Evolutionary conservation across 106 monocot species (phyloP).

Genomic region (Phalaenopsis aphrodite): DNA sequence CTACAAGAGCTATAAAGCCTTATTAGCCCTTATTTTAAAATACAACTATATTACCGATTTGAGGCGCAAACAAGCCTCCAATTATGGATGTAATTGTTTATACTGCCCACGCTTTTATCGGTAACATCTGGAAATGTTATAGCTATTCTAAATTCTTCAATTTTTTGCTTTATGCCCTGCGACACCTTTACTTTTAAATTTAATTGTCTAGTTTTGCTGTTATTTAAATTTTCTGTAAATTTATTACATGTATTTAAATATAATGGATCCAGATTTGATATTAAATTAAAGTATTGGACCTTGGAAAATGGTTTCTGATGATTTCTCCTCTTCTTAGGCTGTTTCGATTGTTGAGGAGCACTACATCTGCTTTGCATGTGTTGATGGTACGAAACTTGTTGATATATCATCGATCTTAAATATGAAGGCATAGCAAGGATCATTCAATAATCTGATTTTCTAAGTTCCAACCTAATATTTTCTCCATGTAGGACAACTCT

Average conservation of each 20-base stretch:
- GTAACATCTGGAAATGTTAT: no score
- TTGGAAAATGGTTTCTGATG: background rate
- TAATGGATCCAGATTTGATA: background rate
- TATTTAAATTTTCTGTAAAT: background rate
- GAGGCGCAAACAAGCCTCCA: no score
- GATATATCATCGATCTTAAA: background rate
- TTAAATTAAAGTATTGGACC: background rate
- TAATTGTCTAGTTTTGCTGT: background rate
- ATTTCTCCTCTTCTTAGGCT: constrained; percentile 33
- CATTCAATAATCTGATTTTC: background rate
- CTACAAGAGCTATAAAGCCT: no score
- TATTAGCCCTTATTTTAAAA: no score
- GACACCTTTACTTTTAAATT: background rate
- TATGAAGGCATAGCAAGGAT: background rate
- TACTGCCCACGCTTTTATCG: no score
- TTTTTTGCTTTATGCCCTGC: no score
- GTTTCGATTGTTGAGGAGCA: constrained; percentile 58
- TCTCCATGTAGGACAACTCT: constrained; percentile 43
- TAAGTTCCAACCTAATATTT: background rate
- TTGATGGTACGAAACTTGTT: constrained; percentile 46
- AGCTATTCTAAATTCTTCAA: no score
- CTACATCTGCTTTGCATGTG: constrained; percentile 81
- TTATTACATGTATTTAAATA: background rate
- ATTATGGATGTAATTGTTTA: no score
- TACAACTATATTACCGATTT: no score